Percentiles rank a stretch among this genome's conserved stretches.
Conservation (phyloP, 2,329 filamentous ascomycete species). For the Nakataea oryzae region DNA sequence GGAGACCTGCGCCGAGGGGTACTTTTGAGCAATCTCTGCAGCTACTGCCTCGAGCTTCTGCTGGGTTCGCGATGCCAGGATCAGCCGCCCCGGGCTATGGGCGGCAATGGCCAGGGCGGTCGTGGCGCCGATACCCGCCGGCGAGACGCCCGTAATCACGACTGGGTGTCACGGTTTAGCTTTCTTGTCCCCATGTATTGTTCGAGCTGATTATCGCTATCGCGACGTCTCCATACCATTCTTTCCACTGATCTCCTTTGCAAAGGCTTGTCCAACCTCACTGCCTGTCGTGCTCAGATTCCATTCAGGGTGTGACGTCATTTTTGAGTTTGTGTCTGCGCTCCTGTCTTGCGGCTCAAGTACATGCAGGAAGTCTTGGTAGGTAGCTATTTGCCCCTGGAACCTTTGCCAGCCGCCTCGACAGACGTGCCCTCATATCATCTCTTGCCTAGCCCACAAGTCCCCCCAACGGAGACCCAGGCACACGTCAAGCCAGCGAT, state of each 20-base stretch:
- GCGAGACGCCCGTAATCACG: slow-evolving; percentile 27
- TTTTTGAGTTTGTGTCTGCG: slow-evolving; percentile 1
- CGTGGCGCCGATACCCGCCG: slow-evolving; percentile 27
- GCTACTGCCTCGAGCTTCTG: slow-evolving; percentile 29
- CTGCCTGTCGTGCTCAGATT: slow-evolving; percentile 9
- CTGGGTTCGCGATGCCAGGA: slow-evolving; percentile 32
- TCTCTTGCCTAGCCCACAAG: too few species aligned
- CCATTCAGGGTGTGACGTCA: slow-evolving; percentile 10
- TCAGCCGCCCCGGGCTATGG: slow-evolving; percentile 27
- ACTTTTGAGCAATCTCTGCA: slow-evolving; percentile 20
- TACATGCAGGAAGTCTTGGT: neutral
- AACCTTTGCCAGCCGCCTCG: too few species aligned
- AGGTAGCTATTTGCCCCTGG: neutral
- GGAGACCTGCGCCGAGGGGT: slow-evolving; percentile 17
- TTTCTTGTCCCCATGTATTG: neutral
- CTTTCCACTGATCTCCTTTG: slow-evolving; percentile 6
- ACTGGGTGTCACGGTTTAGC: slow-evolving; percentile 3
- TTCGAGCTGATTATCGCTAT: neutral
- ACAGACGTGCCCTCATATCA: neutral
- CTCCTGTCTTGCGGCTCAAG: too few species aligned
- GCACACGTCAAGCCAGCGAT: too few species aligned
- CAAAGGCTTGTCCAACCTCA: slow-evolving; percentile 9
- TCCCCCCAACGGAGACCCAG: neutral
- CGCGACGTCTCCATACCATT: slow-evolving; percentile 9
- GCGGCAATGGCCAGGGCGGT: slow-evolving; percentile 32